Base-by-base conservation (phyloP, 2,329 filamentous ascomycete species). In the Aspergillus aculeatinus region DNA sequence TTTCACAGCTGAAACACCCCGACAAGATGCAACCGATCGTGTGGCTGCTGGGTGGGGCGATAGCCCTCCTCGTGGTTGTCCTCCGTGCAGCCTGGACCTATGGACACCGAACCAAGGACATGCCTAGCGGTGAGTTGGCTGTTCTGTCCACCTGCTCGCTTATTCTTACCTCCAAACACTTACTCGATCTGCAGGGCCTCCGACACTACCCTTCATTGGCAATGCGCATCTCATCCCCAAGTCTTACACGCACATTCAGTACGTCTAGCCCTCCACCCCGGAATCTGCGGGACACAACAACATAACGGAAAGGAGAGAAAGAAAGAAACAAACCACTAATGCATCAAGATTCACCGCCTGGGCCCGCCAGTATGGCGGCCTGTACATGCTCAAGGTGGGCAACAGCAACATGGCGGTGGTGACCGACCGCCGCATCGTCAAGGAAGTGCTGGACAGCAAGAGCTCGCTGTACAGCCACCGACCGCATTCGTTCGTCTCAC, bases 391-490 rank as follows among this genome's bases (percentile, higher is more conserved):
- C 53, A 82, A 81, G 62, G 67, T 81, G 11, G 78, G 79, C 3
- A 69, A 70, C 1, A 72, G 68, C 7, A 81, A 74, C 1, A 70
- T 73, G 11, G 72, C 79, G 1, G 77, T 82, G 7, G 62, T 83
- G 29, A 79, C 73, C 1, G 72, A 77, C 44, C 74, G 74, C 4
- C 64, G 68, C 0, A 64, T 79, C 2, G 69, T 81, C 39, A 78
- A 80, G 59, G 71, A 79, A 51, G 72, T 80, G 2, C 57, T 83
- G 12, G 81, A 82, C 65, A 80, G 79, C 66, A 79, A 75, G 51
- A 77, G 74, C 33, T 69, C 68, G 29, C 76, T 77, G 9, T 82
- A 80, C 65, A 80, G 74, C 57, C 70, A 77, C 35, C 69, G 81
- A 5, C 80, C 81, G 0, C 64, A 68, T 0, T 78, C 74, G 0